These are phyloP conservation scores for Oryza glumipatula DNA, from an alignment of 176 grass and related monocot genomes.

Conservation along the genomic window DNA sequence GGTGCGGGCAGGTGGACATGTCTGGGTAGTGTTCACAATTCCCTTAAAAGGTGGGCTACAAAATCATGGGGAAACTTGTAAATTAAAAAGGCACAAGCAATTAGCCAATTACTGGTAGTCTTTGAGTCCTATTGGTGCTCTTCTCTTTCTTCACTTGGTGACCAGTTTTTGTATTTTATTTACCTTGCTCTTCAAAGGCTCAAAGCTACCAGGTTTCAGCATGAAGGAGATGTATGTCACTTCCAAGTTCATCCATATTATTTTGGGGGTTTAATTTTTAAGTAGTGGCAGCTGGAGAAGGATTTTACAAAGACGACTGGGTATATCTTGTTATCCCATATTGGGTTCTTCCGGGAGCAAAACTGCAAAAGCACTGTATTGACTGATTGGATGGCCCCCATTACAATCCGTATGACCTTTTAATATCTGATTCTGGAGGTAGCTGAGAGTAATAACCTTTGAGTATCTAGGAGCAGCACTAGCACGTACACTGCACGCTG, in stretches of 20 bases:
- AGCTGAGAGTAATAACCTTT: neutral
- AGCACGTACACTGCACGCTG: slow-evolving; percentile 4
- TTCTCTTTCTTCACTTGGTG: slow-evolving; percentile 31
- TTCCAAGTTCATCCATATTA: neutral
- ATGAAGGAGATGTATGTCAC: neutral
- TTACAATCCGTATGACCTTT: neutral
- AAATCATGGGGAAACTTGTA: neutral
- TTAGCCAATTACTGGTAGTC: neutral
- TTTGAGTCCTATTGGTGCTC: neutral
- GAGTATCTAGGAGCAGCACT: neutral
- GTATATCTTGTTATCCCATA: neutral
- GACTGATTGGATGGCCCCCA: neutral
- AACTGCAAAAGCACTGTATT: neutral
- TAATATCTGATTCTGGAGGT: neutral
- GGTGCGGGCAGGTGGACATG: neutral
- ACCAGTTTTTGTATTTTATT: slow-evolving; percentile 1
- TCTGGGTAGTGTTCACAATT: neutral
- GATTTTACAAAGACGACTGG: slow-evolving; percentile 2
- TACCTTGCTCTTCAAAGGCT: slow-evolving; percentile 22
- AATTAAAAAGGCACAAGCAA: neutral
- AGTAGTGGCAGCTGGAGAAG: neutral
- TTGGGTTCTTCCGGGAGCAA: slow-evolving; percentile 9
- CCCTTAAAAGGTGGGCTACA: neutral
- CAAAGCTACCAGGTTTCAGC: neutral
- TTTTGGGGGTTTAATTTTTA: neutral